phyloP scores from a whole-genome alignment of 2,329 filamentous ascomycete genomes.

The Aspergillus proliferans region DNA sequence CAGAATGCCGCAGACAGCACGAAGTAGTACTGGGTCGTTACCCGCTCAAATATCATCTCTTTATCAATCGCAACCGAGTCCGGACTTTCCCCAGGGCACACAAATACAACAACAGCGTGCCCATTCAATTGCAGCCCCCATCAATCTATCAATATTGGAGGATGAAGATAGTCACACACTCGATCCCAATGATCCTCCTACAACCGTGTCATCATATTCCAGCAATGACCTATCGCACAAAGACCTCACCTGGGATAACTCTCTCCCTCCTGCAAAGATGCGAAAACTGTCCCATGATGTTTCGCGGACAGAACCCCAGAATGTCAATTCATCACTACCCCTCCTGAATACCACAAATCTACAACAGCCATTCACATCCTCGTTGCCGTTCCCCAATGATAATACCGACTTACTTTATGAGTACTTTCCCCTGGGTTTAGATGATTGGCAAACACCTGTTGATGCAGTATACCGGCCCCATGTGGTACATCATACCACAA shows the following conservation, averaged over 20 bases:
- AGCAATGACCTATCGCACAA: slow-evolving; percentile 22
- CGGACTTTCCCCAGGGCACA: slow-evolving; percentile 42
- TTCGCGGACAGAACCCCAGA: slow-evolving; percentile 23
- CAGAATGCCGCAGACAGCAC: slow-evolving; percentile 23
- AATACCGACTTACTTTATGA: slow-evolving; percentile 83
- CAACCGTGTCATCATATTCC: slow-evolving; percentile 14
- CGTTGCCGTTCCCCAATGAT: slow-evolving; percentile 47
- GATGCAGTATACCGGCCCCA: slow-evolving; percentile 88
- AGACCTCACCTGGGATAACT: slow-evolving; percentile 20
- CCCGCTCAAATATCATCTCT: slow-evolving; percentile 26
- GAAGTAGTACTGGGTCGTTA: slow-evolving; percentile 10
- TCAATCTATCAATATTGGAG: slow-evolving; percentile 48
- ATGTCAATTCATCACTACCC: slow-evolving; percentile 27
- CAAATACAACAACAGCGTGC: slow-evolving; percentile 30
- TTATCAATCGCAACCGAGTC: slow-evolving; percentile 47
- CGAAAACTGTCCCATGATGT: slow-evolving; percentile 30
- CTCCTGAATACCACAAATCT: slow-evolving; percentile 26
- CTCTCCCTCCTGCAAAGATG: slow-evolving; percentile 33
- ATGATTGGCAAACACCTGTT: slow-evolving; percentile 86
- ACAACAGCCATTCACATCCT: slow-evolving; percentile 52
- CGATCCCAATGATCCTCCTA: slow-evolving; percentile 14
- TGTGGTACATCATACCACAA: slow-evolving; percentile 79
- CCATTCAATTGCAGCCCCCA: slow-evolving; percentile 39
- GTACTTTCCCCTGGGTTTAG: slow-evolving; percentile 84
- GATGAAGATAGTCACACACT: slow-evolving; percentile 47